Conservation (phyloP, 805 yeast species). For the Torulaspora quercuum region DNA sequence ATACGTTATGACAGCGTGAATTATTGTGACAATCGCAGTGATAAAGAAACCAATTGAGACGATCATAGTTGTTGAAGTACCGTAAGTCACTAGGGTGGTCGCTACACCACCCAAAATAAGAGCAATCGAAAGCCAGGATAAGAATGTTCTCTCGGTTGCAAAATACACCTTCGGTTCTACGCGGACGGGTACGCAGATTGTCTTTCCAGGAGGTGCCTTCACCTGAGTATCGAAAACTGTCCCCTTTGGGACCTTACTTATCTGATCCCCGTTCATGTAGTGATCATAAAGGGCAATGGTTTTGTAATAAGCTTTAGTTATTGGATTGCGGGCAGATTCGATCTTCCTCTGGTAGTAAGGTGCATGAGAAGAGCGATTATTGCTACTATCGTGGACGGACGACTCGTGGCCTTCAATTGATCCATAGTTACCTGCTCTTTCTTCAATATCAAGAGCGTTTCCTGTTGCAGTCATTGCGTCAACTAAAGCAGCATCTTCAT, state of each 20-base stretch:
- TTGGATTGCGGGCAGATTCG: conserved; percentile 21
- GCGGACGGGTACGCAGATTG: conserved; percentile 87
- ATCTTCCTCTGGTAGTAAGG: conserved; percentile 31
- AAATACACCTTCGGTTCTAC: conserved; percentile 99
- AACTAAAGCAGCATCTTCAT: conserved; percentile 33
- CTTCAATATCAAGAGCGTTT: conserved; percentile 67
- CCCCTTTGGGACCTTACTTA: conserved; percentile 58
- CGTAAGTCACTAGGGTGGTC: conserved; percentile 79
- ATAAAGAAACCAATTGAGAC: conserved; percentile 85
- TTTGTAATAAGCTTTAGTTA: conserved; percentile 24
- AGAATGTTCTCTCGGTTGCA: conserved; percentile 93
- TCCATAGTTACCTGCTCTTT: conserved; percentile 51
- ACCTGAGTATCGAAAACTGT: conserved; percentile 58
- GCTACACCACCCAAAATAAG: conserved; percentile 87
- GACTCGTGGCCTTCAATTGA: conserved; percentile 21
- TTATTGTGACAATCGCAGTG: conserved; percentile 68
- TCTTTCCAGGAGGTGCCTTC: conserved; percentile 82
- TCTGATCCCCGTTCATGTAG: conserved; percentile 50
- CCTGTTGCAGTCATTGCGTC: conserved; percentile 43
- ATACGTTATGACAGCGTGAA: conserved; percentile 70
- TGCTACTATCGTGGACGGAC: conserved; percentile 7
- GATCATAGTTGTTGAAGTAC: conserved; percentile 66
- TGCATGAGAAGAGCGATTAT: conserved; percentile 31
- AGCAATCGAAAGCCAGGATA: conserved; percentile 91
- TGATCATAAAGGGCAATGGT: conserved; percentile 36